These are phyloP conservation scores for Candida argentea DNA, from an alignment of 805 yeast species.

Conservation along the genomic window DNA sequence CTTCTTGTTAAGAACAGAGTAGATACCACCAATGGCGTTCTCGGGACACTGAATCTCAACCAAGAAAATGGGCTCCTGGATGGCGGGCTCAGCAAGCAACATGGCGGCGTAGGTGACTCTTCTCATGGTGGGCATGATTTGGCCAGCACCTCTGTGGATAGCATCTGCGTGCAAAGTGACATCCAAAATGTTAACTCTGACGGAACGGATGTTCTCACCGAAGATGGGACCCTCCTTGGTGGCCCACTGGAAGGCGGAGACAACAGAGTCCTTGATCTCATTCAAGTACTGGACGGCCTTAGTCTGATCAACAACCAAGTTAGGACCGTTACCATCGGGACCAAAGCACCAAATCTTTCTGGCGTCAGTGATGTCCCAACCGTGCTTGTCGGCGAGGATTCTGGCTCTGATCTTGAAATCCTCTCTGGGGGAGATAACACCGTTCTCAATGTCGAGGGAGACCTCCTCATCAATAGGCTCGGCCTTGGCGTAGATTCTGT, in stretches of 20 bases:
- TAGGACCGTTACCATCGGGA: conserved; percentile 99
- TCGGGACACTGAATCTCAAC: conserved; percentile 99
- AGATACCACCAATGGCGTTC: conserved; percentile 99
- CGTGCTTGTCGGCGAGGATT: conserved; percentile 96
- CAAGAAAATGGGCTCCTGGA: conserved; percentile 98
- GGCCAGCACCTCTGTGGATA: conserved; percentile 99
- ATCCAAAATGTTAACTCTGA: conserved; percentile 96
- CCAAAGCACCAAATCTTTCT: conserved; percentile 99
- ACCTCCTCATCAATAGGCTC: conserved; percentile 93
- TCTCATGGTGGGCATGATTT: conserved; percentile 99
- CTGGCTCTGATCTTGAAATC: conserved; percentile 99
- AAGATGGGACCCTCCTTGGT: conserved; percentile 98
- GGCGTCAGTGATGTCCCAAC: conserved; percentile 99
- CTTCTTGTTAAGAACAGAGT: conserved; percentile 98
- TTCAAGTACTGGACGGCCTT: conserved; percentile 98
- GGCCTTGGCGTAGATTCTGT: conserved; percentile 98
- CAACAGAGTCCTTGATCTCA: conserved; percentile 99
- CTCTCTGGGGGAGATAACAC: conserved; percentile 89
- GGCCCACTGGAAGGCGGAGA: conserved; percentile 99
- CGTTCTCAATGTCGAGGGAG: conserved; percentile 82
- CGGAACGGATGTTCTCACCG: conserved; percentile 93
- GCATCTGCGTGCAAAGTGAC: conserved; percentile 99
- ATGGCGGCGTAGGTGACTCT: conserved; percentile 98
- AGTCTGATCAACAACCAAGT: conserved; percentile 97
- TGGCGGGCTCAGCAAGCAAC: conserved; percentile 97